phyloP scores from a whole-genome alignment of 1,139 yeast genomes.

The Saccharomyces hybrid region DNA sequence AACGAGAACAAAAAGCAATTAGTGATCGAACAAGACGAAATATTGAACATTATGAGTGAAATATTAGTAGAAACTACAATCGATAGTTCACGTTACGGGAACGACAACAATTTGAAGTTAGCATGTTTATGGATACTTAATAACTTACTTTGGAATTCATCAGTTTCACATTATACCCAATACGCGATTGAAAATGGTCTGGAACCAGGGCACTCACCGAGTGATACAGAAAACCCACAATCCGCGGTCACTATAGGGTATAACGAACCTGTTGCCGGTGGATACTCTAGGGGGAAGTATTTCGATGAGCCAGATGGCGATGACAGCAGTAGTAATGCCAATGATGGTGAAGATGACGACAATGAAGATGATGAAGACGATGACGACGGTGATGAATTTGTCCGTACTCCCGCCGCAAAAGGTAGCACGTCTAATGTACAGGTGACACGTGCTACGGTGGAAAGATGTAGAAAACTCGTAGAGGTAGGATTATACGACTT shows the following conservation, averaged over 20 bases:
- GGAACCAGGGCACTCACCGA: slow-evolving; percentile 12
- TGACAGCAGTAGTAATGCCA: slow-evolving; percentile 2
- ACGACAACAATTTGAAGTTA: slow-evolving; percentile 38
- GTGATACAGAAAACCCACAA: slow-evolving; percentile 7
- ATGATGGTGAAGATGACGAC: slow-evolving; percentile 27
- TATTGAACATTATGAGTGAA: slow-evolving; percentile 36
- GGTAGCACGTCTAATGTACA: slow-evolving; percentile 6
- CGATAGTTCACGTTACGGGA: slow-evolving; percentile 28
- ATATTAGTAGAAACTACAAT: slow-evolving; percentile 22
- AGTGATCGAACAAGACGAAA: slow-evolving; percentile 37
- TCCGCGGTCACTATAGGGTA: neutral
- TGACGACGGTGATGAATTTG: slow-evolving; percentile 14
- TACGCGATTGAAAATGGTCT: slow-evolving; percentile 7
- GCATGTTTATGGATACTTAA: slow-evolving; percentile 55
- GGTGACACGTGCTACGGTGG: slow-evolving; percentile 18
- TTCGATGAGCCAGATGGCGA: slow-evolving; percentile 3
- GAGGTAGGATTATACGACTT: slow-evolving; percentile 25
- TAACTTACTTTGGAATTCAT: slow-evolving; percentile 46
- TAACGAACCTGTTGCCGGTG: neutral
- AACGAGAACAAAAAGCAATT: slow-evolving; percentile 42
- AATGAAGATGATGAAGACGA: slow-evolving; percentile 18
- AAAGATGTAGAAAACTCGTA: slow-evolving; percentile 26
- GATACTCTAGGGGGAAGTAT: slow-evolving; percentile 1
- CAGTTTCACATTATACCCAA: slow-evolving; percentile 12
- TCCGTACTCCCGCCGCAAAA: slow-evolving; percentile 10